phyloP scores from a whole-genome alignment of 208 protist genomes.

The Trypanosoma theileri region DNA sequence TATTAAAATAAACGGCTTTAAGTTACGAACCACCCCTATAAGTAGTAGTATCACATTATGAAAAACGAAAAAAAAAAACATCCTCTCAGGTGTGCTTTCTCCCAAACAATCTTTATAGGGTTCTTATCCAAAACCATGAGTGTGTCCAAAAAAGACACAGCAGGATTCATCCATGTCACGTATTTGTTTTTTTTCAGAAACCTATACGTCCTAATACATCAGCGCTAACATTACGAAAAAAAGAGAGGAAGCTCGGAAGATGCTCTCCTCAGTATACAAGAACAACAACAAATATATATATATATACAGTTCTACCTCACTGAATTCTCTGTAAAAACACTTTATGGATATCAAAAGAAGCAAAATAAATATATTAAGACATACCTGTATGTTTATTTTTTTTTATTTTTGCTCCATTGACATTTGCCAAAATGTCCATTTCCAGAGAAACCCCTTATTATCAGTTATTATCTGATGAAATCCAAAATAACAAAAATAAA shows the following conservation, averaged over 20 bases:
- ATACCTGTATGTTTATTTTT: too few species aligned
- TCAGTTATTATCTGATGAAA: background rate
- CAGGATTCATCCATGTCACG: slow-evolving; percentile 12
- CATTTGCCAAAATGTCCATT: background rate
- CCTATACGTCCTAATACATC: background rate
- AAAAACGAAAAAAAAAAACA: too few species aligned
- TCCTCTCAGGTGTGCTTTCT: background rate
- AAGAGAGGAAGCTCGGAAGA: background rate
- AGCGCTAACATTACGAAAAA: slow-evolving; percentile 4
- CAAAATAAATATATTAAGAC: slow-evolving; percentile 3
- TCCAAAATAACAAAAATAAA: too few species aligned
- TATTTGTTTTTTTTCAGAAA: background rate
- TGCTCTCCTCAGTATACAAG: background rate
- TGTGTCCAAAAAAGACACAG: background rate
- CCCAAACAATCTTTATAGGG: background rate
- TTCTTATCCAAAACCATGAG: background rate
- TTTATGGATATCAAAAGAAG: too few species aligned
- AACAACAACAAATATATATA: background rate
- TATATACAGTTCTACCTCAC: background rate
- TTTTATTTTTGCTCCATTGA: background rate
- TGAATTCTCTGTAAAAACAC: too few species aligned
- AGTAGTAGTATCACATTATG: too few species aligned
- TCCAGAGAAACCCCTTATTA: background rate
- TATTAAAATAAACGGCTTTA: too few species aligned
- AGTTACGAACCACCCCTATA: too few species aligned